A percentile compares a stretch with the other conserved stretches of the same genome.
Conservation (phyloP, 177 flowering plant species). For the Vitis hybrid region DNA sequence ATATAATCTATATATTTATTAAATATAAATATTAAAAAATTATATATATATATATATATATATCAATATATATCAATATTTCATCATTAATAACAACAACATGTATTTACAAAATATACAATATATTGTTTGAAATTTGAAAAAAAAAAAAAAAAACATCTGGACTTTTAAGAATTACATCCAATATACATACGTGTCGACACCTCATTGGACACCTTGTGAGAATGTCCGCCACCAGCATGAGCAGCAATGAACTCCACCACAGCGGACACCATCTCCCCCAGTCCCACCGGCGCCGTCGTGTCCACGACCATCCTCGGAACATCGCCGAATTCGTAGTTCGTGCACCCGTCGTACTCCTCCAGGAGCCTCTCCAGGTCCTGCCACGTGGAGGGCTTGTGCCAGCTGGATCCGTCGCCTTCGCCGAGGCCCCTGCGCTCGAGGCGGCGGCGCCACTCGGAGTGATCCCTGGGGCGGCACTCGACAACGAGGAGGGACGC, state of each 20-base stretch:
- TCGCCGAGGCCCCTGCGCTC: constrained; percentile 30
- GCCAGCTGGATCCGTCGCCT: constrained; percentile 40
- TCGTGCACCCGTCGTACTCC: constrained; percentile 59
- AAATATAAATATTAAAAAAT: too few species aligned
- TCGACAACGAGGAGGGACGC: constrained; percentile 58
- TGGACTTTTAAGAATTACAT: too few species aligned
- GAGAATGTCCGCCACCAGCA: neutral
- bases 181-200: too few species aligned
- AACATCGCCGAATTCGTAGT: constrained; percentile 62
- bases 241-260: constrained; percentile 15
- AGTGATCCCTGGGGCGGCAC: constrained; percentile 51
- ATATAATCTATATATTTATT: too few species aligned
- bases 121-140: too few species aligned
- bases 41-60: too few species aligned
- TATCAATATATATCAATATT: too few species aligned
- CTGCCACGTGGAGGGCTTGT: constrained; percentile 70
- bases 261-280: constrained; percentile 32
- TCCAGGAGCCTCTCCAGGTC: constrained; percentile 59
- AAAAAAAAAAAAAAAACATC: too few species aligned
- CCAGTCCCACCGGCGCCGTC: constrained; percentile 28
- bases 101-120: too few species aligned
- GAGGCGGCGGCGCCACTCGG: constrained; percentile 59
- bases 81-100: too few species aligned
- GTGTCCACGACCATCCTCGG: constrained; percentile 62
- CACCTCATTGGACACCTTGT: too few species aligned